Conservation (phyloP, 305 asterid genomes). For the Solanum aculeatissimum region DNA sequence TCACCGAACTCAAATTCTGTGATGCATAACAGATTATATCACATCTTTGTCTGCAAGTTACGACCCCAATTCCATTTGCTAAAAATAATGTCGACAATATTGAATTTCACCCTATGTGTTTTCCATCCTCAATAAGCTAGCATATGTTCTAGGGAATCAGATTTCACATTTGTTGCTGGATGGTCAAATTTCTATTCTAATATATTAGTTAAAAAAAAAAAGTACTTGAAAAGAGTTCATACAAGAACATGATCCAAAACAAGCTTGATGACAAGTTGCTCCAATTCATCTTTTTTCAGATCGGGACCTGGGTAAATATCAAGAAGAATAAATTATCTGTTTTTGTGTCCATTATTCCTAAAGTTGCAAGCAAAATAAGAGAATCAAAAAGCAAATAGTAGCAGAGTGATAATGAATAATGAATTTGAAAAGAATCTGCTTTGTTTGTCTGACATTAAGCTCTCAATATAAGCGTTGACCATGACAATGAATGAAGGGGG, state of each 20-base stretch:
- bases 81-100: neutral
- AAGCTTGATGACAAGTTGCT: conserved; percentile 66
- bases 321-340: conserved; percentile 1
- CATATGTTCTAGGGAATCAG: neutral
- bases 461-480: neutral
- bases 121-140: neutral
- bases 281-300: conserved; percentile 72
- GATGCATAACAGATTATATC: neutral
- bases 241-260: conserved; percentile 73
- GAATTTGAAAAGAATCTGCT: neutral
- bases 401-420: neutral
- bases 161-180: neutral
- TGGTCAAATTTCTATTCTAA: neutral
- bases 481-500: neutral
- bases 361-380: neutral
- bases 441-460: neutral
- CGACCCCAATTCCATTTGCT: neutral
- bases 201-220: neutral
- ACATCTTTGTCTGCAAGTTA: neutral
- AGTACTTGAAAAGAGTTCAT: conserved; percentile 6
- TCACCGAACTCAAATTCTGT: neutral
- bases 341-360: neutral
- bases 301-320: conserved; percentile 42
- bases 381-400: neutral
- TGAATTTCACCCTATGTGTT: neutral